phyloP scores from a whole-genome alignment of 192 early-diverging fungal species.

The Coemansia sp. region DNA sequence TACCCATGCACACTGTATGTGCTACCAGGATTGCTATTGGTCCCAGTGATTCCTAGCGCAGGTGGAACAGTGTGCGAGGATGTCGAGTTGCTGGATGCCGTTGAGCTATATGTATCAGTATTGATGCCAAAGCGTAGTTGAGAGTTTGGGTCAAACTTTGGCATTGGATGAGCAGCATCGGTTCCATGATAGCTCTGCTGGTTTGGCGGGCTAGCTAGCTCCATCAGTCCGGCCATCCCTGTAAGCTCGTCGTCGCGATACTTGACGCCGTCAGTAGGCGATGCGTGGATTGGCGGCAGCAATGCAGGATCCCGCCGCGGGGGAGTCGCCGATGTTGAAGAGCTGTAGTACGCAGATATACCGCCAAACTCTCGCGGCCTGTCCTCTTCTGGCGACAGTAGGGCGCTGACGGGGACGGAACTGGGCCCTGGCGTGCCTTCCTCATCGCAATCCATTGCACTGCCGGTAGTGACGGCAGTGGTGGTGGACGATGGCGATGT shows the following conservation, averaged over 20 bases:
- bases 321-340: slow-evolving; percentile 19
- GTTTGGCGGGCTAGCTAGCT: slow-evolving; percentile 37
- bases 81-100: slow-evolving; percentile 40
- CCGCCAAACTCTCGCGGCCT: slow-evolving; percentile 2
- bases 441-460: slow-evolving; percentile 28
- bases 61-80: slow-evolving; percentile 31
- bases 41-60: slow-evolving; percentile 15
- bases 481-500: slow-evolving; percentile 42
- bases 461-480: slow-evolving; percentile 7
- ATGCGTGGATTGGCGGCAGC: slow-evolving; percentile 33
- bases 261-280: slow-evolving; percentile 5
- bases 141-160: slow-evolving; percentile 2
- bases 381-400: slow-evolving; percentile 25
- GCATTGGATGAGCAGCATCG: slow-evolving; percentile 15
- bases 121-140: slow-evolving; percentile 13
- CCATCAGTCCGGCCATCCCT: slow-evolving; percentile 54
- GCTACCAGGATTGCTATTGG: slow-evolving; percentile 5
- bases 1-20: background rate
- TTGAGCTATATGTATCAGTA: slow-evolving; percentile 32
- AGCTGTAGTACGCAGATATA: slow-evolving; percentile 11
- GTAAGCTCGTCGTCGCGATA: slow-evolving; percentile 55
- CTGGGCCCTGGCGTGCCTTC: slow-evolving; percentile 11
- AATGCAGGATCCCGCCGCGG: slow-evolving; percentile 26
- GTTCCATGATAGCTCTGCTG: slow-evolving; percentile 20
- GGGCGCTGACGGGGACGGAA: slow-evolving; percentile 40